phyloP scores from a whole-genome alignment of 2,329 filamentous ascomycete genomes.

The Monilinia vaccinii-corymbosi region DNA sequence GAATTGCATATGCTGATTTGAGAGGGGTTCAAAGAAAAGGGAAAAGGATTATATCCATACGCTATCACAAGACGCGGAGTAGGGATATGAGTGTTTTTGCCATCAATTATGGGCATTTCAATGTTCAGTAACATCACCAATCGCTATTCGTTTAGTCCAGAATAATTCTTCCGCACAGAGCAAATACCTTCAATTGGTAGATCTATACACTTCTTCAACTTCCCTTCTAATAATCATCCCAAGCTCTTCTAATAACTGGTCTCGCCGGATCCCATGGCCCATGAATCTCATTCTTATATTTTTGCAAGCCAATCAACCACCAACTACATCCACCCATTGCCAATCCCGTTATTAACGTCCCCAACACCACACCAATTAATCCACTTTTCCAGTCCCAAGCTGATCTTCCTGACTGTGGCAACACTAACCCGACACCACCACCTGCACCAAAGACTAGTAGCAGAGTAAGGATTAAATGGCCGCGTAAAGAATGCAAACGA shows the following conservation, averaged over 20 bases:
- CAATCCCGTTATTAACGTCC: slow-evolving; percentile 63
- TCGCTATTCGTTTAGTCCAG: neutral
- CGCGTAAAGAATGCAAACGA: slow-evolving; percentile 69
- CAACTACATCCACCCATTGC: slow-evolving; percentile 91
- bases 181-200: neutral
- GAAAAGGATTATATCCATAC: too few species aligned
- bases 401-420: slow-evolving; percentile 46
- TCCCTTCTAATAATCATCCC: slow-evolving; percentile 5
- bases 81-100: neutral
- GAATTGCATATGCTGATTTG: too few species aligned
- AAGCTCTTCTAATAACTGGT: slow-evolving; percentile 58
- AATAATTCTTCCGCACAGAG: neutral
- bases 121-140: neutral
- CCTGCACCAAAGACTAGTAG: slow-evolving; percentile 71
- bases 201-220: too few species aligned
- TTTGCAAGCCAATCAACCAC: slow-evolving; percentile 95
- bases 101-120: neutral
- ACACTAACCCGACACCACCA: slow-evolving; percentile 57
- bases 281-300: slow-evolving; percentile 98
- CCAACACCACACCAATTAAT: slow-evolving; percentile 62
- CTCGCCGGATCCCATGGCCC: slow-evolving; percentile 95
- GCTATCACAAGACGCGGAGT: neutral
- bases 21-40: neutral
- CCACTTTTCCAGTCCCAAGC: slow-evolving; percentile 28
- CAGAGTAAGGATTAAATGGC: slow-evolving; percentile 69